Percentiles rank a stretch among this genome's conserved stretches.
These are phyloP conservation scores for Botrytis byssoidea DNA, from an alignment of 2,329 filamentous ascomycete genomes.

Conservation along the genomic window DNA sequence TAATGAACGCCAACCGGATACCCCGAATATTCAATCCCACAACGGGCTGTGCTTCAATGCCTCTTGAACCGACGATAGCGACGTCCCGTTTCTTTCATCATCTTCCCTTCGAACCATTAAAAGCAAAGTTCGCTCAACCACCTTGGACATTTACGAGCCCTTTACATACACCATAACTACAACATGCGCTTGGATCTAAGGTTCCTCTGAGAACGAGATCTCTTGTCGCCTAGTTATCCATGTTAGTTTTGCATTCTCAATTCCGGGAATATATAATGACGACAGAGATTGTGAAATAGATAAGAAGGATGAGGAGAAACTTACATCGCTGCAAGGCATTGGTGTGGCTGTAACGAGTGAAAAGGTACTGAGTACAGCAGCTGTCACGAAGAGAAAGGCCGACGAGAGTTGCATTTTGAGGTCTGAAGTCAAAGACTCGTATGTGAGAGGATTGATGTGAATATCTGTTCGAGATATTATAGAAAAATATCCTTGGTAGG, in stretches of 20 bases:
- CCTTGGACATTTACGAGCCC: conserved; percentile 11
- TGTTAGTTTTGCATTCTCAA: neutral
- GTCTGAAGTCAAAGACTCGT: neutral
- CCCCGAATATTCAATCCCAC: neutral
- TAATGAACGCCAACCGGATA: neutral
- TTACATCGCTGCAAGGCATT: conserved; percentile 18
- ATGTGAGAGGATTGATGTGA: neutral
- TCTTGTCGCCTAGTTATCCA: conserved; percentile 13
- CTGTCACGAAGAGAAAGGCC: conserved; percentile 14
- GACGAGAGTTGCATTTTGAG: conserved; percentile 11
- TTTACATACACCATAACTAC: conserved; percentile 15
- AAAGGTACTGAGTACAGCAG: neutral
- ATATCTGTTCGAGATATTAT: neutral
- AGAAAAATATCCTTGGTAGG: neutral
- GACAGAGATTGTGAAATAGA: neutral
- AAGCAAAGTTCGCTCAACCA: neutral
- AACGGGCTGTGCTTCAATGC: neutral
- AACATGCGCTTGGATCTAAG: conserved; percentile 20
- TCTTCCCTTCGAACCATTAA: neutral
- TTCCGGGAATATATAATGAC: neutral
- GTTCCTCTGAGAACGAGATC: conserved; percentile 18
- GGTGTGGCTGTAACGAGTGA: conserved; percentile 17
- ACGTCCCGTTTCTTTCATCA: no score
- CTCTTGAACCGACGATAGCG: neutral
- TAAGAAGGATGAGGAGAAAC: neutral